A percentile compares a stretch with the other conserved stretches of the same genome.
phyloP scores from a whole-genome alignment of 495 filamentous ascomycete genomes.

The Neurospora hispaniola region DNA sequence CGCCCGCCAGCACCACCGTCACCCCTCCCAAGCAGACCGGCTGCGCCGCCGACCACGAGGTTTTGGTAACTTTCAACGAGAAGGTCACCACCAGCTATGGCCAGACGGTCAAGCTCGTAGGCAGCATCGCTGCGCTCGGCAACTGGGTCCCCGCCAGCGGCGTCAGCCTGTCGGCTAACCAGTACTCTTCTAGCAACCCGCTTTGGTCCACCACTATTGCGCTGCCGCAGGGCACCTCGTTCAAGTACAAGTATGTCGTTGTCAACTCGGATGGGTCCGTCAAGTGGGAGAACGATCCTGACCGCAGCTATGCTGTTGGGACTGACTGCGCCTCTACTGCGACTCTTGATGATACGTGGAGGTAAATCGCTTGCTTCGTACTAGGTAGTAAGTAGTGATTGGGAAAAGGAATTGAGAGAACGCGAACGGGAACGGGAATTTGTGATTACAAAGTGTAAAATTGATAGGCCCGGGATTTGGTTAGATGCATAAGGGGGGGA shows the following conservation, averaged over 20 bases:
- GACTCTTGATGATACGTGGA: constrained; percentile 31
- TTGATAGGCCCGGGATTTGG: neutral
- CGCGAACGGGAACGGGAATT: neutral
- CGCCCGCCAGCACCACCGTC: constrained; percentile 31
- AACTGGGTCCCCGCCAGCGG: constrained; percentile 43
- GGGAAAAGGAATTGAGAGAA: neutral
- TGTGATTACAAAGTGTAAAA: no score
- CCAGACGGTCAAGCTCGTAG: constrained; percentile 49
- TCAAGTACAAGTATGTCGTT: constrained; percentile 63
- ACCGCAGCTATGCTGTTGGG: constrained; percentile 48
- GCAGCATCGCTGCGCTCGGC: constrained; percentile 44
- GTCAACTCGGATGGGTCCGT: constrained; percentile 42
- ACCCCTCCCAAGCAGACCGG: constrained; percentile 23
- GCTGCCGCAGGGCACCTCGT: constrained; percentile 39
- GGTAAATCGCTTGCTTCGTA: neutral
- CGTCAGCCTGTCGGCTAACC: constrained; percentile 38
- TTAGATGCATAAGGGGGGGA: neutral
- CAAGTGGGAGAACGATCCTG: constrained; percentile 55
- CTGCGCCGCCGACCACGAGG: constrained; percentile 35
- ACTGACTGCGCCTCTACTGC: constrained; percentile 30
- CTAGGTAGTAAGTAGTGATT: no score
- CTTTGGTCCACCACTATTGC: constrained; percentile 46
- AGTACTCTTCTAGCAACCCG: constrained; percentile 45
- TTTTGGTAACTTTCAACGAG: constrained; percentile 51
- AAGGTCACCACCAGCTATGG: constrained; percentile 44